Evolutionary conservation across 1,284 basidiomycete genomes (phyloP), one percentile per base, ranked within the genome.

Genomic region (Irpex sp.): DNA sequence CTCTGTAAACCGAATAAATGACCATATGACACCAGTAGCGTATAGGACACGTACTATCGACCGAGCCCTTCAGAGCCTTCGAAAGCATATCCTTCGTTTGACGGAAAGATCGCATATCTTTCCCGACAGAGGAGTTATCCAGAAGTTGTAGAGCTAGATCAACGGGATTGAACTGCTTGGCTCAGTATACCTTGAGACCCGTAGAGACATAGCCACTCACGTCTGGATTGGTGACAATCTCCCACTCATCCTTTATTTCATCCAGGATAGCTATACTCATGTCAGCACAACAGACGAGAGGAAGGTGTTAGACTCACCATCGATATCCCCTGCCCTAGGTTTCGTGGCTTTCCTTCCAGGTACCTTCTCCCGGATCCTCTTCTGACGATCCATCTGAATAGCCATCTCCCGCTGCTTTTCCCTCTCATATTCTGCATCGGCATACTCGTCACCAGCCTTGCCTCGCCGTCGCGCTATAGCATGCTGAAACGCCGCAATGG

Each of bases 211-310:
- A 61, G 56, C 52, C 54, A 61, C 87, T 79, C 75, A 94, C 93
- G 74, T 96, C 92, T 56, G 89, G 85, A 67, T 94, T 87, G 64
- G 92, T 86, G 55, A 96, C 87, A 70, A 93, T 90, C 65, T 93
- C 92, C 94, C 95, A 98, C 64, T 93, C 93, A 67, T 91, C 89
- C 70, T 86, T 87, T 66, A 98, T 92, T 73, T 92, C 86, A 66
- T 92, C 87, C 66, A 98, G 77, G 3, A 97, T 86, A 64, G 88
- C 93, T 95, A 68, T 13, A 19, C 7, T 5, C n/a, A 59, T 44
- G 19, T 58, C 57, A 58, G 40, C 11, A 31, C 11, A 57, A 37
- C 4, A n/a, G 47, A 40, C 57, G 52, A 58, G 21, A 62, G 54
- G n/a, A 48, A 13, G 11, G 34, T 26, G 21, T 55, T 58, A 62